Percentiles rank a stretch among this genome's conserved stretches.
Evolutionary conservation across 2,329 filamentous ascomycete genomes (phyloP).

Genomic region (Polytolypa hystricis): DNA sequence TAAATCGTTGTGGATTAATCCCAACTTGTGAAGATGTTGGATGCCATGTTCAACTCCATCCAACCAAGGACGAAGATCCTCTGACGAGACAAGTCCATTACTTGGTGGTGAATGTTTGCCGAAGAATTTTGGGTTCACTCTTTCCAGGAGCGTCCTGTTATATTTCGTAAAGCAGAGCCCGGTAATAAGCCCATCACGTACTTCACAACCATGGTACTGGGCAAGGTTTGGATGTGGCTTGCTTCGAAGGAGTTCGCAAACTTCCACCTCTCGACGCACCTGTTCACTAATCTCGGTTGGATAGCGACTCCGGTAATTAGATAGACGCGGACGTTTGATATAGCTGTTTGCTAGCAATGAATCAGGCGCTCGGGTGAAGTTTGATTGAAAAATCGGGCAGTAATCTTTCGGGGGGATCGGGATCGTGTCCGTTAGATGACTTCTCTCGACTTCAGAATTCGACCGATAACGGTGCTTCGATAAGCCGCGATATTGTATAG

Average conservation of each 20-base stretch:
- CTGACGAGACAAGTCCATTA: slow-evolving; percentile 1
- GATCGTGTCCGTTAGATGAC: too few species aligned
- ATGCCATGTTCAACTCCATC: slow-evolving; percentile 17
- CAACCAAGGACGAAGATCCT: slow-evolving; percentile 1
- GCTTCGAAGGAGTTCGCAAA: slow-evolving; percentile 16
- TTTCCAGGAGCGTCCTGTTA: slow-evolving; percentile 14
- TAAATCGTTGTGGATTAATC: slow-evolving; percentile 22
- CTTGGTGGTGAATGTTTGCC: slow-evolving; percentile 10
- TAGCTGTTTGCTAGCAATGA: slow-evolving; percentile 3
- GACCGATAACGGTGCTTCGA: too few species aligned
- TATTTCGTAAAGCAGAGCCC: slow-evolving; percentile 19
- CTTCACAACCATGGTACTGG: slow-evolving; percentile 14
- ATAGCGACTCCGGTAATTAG: slow-evolving; percentile 1
- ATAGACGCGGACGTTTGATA: slow-evolving; percentile 4
- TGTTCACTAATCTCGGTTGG: slow-evolving; percentile 3
- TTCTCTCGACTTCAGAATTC: too few species aligned
- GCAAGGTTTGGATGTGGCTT: slow-evolving; percentile 21
- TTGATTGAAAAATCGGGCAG: too few species aligned
- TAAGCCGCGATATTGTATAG: too few species aligned
- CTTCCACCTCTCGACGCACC: slow-evolving; percentile 15
- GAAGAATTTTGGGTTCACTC: slow-evolving; percentile 14
- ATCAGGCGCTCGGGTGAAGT: slow-evolving; percentile 4
- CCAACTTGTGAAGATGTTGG: slow-evolving; percentile 20
- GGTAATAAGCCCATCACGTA: slow-evolving; percentile 14
- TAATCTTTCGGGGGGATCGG: too few species aligned